phyloP scores from a whole-genome alignment of 139 green algal species.

The Coelastrella sp. region DNA sequence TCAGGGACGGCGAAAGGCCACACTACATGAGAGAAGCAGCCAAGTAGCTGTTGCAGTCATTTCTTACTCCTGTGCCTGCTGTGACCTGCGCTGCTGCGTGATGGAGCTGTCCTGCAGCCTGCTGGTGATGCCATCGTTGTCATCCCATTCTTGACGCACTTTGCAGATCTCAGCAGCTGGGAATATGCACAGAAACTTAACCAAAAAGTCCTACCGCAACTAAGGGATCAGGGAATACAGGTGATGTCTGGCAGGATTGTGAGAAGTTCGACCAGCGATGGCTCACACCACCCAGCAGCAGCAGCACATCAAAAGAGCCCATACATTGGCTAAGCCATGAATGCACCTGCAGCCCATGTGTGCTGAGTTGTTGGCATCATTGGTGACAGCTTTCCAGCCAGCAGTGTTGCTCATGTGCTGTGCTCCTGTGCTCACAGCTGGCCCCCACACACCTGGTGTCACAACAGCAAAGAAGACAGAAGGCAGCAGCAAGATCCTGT shows the following conservation, averaged over 20 bases:
- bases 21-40: too few relatives aligned
- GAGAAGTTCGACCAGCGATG: too few relatives aligned
- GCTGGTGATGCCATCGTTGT: conserved; percentile 28
- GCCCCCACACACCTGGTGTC: too few relatives aligned
- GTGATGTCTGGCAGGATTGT: not conserved
- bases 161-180: conserved; percentile 78
- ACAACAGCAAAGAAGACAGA: too few relatives aligned
- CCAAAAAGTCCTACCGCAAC: conserved; percentile 54
- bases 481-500: not conserved
- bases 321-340: too few relatives aligned
- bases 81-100: too few relatives aligned
- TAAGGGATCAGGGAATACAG: conserved; percentile 55
- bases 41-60: too few relatives aligned
- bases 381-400: not conserved
- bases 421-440: too few relatives aligned
- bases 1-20: too few relatives aligned
- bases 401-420: not conserved
- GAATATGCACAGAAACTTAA: conserved; percentile 78
- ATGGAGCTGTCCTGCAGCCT: not conserved
- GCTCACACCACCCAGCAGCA: too few relatives aligned
- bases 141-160: conserved; percentile 81
- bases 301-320: not conserved
- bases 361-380: not conserved
- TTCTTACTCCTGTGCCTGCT: too few relatives aligned
- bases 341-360: too few relatives aligned